phyloP scores from a whole-genome alignment of 1,139 yeast species.

The Blastobotrys serpentis region DNA sequence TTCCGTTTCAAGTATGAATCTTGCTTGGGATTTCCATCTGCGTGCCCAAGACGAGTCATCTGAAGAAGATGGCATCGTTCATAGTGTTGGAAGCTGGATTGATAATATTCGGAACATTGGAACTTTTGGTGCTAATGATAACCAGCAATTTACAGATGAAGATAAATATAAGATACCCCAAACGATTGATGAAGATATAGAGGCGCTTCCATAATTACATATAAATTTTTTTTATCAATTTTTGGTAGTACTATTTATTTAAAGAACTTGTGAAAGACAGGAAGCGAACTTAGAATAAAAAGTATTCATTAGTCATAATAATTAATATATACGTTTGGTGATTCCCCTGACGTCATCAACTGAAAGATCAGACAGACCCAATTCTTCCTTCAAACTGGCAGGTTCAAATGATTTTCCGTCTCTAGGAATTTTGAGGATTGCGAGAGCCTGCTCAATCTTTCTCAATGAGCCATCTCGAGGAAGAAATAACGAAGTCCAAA shows the following conservation, averaged over 20 bases:
- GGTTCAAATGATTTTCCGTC: slow-evolving; percentile 3
- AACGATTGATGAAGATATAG: slow-evolving; percentile 11
- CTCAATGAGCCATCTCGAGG: slow-evolving; percentile 32
- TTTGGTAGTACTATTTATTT: neutral
- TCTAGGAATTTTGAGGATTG: slow-evolving; percentile 18
- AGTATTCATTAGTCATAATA: slow-evolving; percentile 7
- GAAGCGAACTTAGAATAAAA: neutral
- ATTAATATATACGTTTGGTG: slow-evolving; percentile 14
- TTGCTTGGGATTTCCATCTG: slow-evolving; percentile 31
- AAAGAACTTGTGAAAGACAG: no score
- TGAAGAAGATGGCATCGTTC: slow-evolving; percentile 33
- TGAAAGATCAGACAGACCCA: slow-evolving; percentile 16
- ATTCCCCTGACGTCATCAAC: slow-evolving; percentile 23
- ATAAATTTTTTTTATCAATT: neutral
- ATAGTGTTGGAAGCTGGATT: slow-evolving; percentile 29
- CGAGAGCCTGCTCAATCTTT: slow-evolving; percentile 26
- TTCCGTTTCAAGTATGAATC: slow-evolving; percentile 8
- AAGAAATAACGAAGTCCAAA: slow-evolving; percentile 40
- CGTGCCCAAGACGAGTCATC: slow-evolving; percentile 26
- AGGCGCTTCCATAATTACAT: slow-evolving; percentile 3
- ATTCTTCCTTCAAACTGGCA: slow-evolving; percentile 12
- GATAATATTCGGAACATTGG: slow-evolving; percentile 30
- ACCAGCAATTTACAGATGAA: neutral
- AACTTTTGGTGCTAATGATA: slow-evolving; percentile 14
- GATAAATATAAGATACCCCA: neutral